Conservation (phyloP, 306 rosid species). For the Castanea mollissima region DNA sequence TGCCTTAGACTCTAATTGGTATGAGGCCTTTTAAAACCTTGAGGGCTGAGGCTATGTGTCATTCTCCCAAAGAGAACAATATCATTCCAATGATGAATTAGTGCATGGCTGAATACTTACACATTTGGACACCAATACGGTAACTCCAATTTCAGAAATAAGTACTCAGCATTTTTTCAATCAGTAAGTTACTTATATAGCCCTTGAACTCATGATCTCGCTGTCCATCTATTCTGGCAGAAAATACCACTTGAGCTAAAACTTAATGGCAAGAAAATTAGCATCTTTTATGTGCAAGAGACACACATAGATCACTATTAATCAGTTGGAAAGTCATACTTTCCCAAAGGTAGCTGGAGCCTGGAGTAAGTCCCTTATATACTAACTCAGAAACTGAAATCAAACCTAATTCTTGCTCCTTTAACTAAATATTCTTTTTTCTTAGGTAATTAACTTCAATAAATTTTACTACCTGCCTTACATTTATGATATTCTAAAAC, state of each 20-base stretch:
- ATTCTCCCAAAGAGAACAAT: too few species aligned
- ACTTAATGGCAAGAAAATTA: too few species aligned
- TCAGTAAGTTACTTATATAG: too few species aligned
- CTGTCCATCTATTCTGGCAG: too few species aligned
- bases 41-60: too few species aligned
- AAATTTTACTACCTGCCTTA: not conserved
- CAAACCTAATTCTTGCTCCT: not conserved
- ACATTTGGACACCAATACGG: not conserved
- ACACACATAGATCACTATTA: not conserved
- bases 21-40: too few species aligned
- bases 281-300: not conserved
- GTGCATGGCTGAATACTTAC: not conserved
- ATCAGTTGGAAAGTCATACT: too few species aligned
- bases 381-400: not conserved
- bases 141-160: not conserved
- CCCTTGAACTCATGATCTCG: too few species aligned
- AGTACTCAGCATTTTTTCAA: not conserved
- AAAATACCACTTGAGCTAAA: too few species aligned
- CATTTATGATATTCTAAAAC: not conserved
- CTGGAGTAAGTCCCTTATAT: not conserved
- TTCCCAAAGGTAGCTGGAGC: too few species aligned
- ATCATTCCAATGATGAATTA: too few species aligned
- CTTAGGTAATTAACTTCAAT: not conserved
- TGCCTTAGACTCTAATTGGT: too few species aligned
- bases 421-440: not conserved